Conservation (phyloP, 352 stramenopile genomes). For the Pythium brachiatum region DNA sequence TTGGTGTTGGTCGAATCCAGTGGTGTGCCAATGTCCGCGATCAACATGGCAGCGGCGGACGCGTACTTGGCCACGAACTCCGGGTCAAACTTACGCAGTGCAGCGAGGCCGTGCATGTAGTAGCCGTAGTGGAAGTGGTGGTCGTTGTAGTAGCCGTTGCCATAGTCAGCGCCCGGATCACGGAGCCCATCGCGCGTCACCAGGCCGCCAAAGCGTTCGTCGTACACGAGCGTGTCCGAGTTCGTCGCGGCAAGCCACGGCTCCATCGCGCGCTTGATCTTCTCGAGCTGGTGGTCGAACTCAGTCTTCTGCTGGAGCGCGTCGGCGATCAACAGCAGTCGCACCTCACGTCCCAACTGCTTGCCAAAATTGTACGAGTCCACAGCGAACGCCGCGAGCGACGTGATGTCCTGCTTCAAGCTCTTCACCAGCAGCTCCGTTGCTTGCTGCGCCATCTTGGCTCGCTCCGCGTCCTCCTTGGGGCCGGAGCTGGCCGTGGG, state of each 20-base stretch:
- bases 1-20: slow-evolving; percentile 38
- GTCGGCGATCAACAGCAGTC: slow-evolving; percentile 75
- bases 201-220: slow-evolving; percentile 90
- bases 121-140: slow-evolving; percentile 96
- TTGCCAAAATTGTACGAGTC: slow-evolving; percentile 85
- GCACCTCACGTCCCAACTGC: slow-evolving; percentile 65
- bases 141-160: slow-evolving; percentile 90
- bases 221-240: slow-evolving; percentile 84
- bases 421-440: slow-evolving; percentile 38
- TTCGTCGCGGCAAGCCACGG: slow-evolving; percentile 68
- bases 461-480: slow-evolving; percentile 11
- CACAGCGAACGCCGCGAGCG: slow-evolving; percentile 41
- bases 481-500: slow-evolving; percentile 19
- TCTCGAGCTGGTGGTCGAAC: slow-evolving; percentile 41
- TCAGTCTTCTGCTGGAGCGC: slow-evolving; percentile 55
- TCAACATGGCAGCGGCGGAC: slow-evolving; percentile 47
- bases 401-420: slow-evolving; percentile 49
- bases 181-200: slow-evolving; percentile 84
- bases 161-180: slow-evolving; percentile 62
- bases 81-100: slow-evolving; percentile 72
- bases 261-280: slow-evolving; percentile 54
- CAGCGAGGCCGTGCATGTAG: slow-evolving; percentile 80
- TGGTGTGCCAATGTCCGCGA: slow-evolving; percentile 70
- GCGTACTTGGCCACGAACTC: slow-evolving; percentile 64
- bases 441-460: slow-evolving; percentile 34